Percentiles rank a stretch among this genome's conserved stretches.
Conservation (phyloP, 441 rosid species). For the Erysimum cheiri region DNA sequence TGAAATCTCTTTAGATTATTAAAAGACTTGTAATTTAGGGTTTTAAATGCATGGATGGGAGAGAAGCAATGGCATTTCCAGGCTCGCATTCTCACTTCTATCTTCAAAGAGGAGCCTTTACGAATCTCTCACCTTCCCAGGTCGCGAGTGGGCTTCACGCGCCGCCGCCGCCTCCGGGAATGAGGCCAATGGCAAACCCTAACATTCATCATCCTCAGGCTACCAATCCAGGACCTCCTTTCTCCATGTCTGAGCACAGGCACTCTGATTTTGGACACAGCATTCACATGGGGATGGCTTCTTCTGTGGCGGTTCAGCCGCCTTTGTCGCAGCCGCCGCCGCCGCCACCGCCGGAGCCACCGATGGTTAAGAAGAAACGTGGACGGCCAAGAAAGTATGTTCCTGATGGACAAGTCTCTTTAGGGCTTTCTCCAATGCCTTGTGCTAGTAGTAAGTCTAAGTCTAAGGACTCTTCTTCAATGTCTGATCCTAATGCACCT, state of each 20-base stretch:
- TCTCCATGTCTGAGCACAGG: constrained; percentile 61
- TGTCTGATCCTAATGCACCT: constrained; percentile 61
- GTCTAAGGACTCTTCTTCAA: constrained; percentile 43
- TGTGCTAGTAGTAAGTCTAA: constrained; percentile 46
- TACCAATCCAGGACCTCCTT: constrained; percentile 60
- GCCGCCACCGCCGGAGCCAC: constrained; percentile 35
- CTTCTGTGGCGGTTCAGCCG: constrained; percentile 53
- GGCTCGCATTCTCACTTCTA: constrained; percentile 83
- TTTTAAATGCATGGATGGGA: constrained; percentile 98
- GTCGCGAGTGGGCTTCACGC: constrained; percentile 56
- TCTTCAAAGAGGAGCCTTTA: constrained; percentile 78
- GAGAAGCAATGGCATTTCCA: constrained; percentile 93
- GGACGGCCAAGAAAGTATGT: constrained; percentile 97
- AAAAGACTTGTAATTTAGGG: constrained; percentile 29
- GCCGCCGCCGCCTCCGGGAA: constrained; percentile 55
- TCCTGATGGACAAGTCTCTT: constrained; percentile 86
- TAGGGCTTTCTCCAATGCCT: constrained; percentile 82
- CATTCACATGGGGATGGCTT: constrained; percentile 59
- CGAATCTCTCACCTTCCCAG: constrained; percentile 66
- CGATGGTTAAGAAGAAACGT: constrained; percentile 79
- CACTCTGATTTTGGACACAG: constrained; percentile 63
- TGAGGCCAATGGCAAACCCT: constrained; percentile 61
- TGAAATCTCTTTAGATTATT: background rate
- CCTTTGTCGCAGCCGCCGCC: constrained; percentile 32
- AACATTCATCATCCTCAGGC: constrained; percentile 53